Conservation (phyloP, 2,329 filamentous ascomycete genomes). For the Bipolaris gigantea region DNA sequence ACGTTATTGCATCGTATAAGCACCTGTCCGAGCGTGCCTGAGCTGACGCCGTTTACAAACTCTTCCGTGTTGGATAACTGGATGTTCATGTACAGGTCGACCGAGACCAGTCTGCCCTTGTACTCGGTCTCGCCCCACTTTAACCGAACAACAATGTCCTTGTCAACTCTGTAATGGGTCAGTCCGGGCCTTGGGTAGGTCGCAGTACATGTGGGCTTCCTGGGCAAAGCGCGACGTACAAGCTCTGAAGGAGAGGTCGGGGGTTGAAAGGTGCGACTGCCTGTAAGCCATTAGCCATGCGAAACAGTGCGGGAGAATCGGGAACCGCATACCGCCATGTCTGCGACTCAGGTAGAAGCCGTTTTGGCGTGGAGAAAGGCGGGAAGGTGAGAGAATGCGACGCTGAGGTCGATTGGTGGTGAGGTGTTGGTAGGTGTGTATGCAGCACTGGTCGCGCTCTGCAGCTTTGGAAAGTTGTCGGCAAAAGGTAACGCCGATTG, state of each 20-base stretch:
- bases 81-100: slow-evolving; percentile 99
- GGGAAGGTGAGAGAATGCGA: slow-evolving; percentile 2
- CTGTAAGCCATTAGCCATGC: slow-evolving; percentile 25
- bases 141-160: slow-evolving; percentile 85
- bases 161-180: slow-evolving; percentile 68
- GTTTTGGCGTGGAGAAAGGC: neutral
- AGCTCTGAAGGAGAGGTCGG: slow-evolving; percentile 90
- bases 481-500: slow-evolving; percentile 18
- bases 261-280: slow-evolving; percentile 86
- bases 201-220: neutral
- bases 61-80: slow-evolving; percentile 90
- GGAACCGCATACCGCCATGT: slow-evolving; percentile 43
- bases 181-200: slow-evolving; percentile 3
- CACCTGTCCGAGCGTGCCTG: slow-evolving; percentile 84
- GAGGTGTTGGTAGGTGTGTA: neutral
- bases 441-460: slow-evolving; percentile 8
- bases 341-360: slow-evolving; percentile 20
- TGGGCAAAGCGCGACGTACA: slow-evolving; percentile 61
- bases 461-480: slow-evolving; percentile 19
- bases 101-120: slow-evolving; percentile 86
- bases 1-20: slow-evolving; percentile 98
- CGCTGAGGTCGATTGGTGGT: neutral
- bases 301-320: neutral
- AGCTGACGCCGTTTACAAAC: slow-evolving; percentile 84
- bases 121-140: slow-evolving; percentile 99